Base-by-base conservation (phyloP, 306 rosid genomes). In the Glycine soja region DNA sequence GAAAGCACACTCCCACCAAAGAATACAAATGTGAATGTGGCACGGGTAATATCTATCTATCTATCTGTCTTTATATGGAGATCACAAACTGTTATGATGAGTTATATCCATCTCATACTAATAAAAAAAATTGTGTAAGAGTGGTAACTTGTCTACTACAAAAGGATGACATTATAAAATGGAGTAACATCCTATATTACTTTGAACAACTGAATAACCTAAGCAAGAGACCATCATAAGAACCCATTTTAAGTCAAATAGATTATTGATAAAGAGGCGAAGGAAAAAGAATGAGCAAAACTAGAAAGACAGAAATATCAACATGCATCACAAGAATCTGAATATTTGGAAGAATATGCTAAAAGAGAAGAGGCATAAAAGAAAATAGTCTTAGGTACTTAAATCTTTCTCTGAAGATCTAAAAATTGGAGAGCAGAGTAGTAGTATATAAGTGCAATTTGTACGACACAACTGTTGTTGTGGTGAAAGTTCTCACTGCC, bases 11-110 rank as follows among this genome's bases (percentile, higher is more conserved):
- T 86, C 97, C 97, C 80, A 91, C 97, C 10, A 88, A 90, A 75
- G 98, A 93, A 80, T 93, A 93, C 87, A 93, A 90, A 87, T 93
- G 98, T 67, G 97, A 91, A 66, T 93, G 98, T 70, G 98, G 98
- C 97, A 18, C 74, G 74, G 74, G 30, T 24, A 1, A 24, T 24
- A 24, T 19, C 24, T 19, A 19, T 24, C 30, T 24, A 1, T 24
- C 30, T 24, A 24, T 24, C 30, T 24, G 2, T 24, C 30, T 24
- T n/a, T n/a, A n/a, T n/a, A n/a, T 24, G 30, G 1, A 1, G 30
- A 24, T 24, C 30, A 24, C 30, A 24, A 24, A 24, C 30, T 24
- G 30, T 24, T 24, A 24, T 24, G 30, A 24, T 24, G 30, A 24
- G 30, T 24, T 54, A 34, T 72, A 38, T 72, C 50, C n/a, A 69